Conservation (phyloP, 2,329 filamentous ascomycete species). For the Pseudohalonectria lignicola region DNA sequence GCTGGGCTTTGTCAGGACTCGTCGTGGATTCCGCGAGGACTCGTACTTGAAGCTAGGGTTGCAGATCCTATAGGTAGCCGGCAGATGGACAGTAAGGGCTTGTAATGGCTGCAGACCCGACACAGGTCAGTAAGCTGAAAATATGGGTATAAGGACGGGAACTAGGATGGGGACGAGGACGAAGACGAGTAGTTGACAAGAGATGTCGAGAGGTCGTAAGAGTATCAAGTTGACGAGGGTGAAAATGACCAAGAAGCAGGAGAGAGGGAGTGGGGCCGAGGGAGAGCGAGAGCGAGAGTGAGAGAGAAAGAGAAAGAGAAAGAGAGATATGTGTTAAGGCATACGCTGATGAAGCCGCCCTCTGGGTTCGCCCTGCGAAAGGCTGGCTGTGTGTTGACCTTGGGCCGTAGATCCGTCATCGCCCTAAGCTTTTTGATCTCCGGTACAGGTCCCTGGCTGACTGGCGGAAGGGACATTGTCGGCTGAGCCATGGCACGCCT, state of each 20-base stretch:
- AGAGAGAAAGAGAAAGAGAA: conserved; percentile 3
- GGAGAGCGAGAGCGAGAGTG: neutral
- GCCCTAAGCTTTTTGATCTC: conserved; percentile 75
- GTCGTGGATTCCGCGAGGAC: conserved; percentile 87
- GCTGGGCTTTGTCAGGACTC: conserved; percentile 95
- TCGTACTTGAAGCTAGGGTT: conserved; percentile 98
- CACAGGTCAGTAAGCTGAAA: neutral
- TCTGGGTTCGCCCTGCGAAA: conserved; percentile 93
- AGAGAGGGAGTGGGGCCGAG: neutral
- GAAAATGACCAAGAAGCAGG: neutral
- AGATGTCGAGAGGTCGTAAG: too few species aligned
- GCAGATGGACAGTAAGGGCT: conserved; percentile 86
- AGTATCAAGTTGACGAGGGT: too few species aligned
- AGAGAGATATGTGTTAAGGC: too few species aligned
- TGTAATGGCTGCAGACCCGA: conserved; percentile 61
- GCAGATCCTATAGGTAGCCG: conserved; percentile 94
- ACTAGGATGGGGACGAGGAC: too few species aligned
- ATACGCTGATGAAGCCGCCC: conserved; percentile 93
- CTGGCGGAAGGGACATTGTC: conserved; percentile 15
- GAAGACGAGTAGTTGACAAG: too few species aligned
- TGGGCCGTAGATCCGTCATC: conserved; percentile 65
- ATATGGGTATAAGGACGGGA: too few species aligned
- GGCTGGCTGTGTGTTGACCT: conserved; percentile 75
- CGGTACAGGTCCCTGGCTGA: conserved; percentile 61
- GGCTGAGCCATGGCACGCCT: conserved; percentile 21